Evolutionary conservation across 1,284 basidiomycete species (phyloP).

Genomic region (Acaromyces ingoldii): DNA sequence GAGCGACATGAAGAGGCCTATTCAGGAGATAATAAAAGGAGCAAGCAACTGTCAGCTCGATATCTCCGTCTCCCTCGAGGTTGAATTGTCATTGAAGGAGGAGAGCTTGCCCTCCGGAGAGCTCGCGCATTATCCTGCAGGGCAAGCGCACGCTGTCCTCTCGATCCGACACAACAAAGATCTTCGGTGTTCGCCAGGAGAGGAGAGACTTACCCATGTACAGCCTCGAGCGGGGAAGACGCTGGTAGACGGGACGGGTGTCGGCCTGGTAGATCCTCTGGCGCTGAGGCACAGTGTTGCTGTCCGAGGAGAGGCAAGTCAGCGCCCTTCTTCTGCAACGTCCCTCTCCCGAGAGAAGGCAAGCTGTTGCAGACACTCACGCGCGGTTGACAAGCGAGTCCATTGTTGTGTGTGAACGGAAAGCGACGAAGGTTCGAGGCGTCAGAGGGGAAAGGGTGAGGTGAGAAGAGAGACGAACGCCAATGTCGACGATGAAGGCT

Average conservation of each 20-base stretch:
- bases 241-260: constrained; percentile 15
- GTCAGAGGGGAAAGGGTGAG: too few species aligned
- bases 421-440: too few species aligned
- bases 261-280: constrained; percentile 16
- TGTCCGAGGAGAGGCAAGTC: background rate
- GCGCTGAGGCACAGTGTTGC: constrained; percentile 16
- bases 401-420: too few species aligned
- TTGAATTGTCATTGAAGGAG: too few species aligned
- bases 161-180: background rate
- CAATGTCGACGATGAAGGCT: too few species aligned
- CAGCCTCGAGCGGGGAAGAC: constrained; percentile 15
- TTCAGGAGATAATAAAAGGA: background rate
- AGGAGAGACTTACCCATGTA: constrained; percentile 13
- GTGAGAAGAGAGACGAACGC: too few species aligned
- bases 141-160: background rate
- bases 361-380: background rate
- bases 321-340: background rate
- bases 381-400: constrained; percentile 4
- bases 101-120: background rate
- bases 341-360: background rate
- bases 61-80: too few species aligned
- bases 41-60: background rate
- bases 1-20: constrained; percentile 10
- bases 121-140: background rate
- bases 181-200: background rate